These are phyloP conservation scores for Nicotiana knightiana DNA, from an alignment of 257 asterid species.

Conservation along the genomic window DNA sequence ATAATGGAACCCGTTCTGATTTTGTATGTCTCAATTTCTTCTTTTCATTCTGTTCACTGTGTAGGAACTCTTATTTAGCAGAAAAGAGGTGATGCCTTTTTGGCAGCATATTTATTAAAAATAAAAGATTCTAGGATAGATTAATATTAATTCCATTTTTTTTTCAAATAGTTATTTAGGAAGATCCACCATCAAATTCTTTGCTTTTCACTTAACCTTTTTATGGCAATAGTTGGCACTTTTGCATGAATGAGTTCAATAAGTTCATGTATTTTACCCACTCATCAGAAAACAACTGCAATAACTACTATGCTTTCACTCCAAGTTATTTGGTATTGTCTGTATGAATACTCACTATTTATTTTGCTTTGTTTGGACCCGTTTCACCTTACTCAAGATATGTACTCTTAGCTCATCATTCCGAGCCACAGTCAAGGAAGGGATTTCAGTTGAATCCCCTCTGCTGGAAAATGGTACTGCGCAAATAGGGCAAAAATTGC, in stretches of 20 bases:
- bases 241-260: not conserved
- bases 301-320: not conserved
- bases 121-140: not conserved
- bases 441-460: too few relatives aligned
- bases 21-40: conserved; percentile 38
- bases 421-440: too few relatives aligned
- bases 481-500: too few relatives aligned
- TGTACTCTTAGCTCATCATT: too few relatives aligned
- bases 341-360: not conserved
- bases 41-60: not conserved
- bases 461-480: too few relatives aligned
- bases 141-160: too few relatives aligned
- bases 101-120: not conserved
- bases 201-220: not conserved
- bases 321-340: not conserved
- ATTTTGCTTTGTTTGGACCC: not conserved
- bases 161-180: not conserved
- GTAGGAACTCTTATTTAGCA: not conserved
- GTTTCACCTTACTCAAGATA: not conserved
- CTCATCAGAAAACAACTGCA: not conserved
- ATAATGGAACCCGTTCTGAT: conserved; percentile 59
- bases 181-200: not conserved
- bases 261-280: not conserved
- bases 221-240: not conserved
- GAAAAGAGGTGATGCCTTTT: not conserved